Evolutionary conservation across 495 filamentous ascomycete species (phyloP).

Genomic region (Penicillium flavigenum): DNA sequence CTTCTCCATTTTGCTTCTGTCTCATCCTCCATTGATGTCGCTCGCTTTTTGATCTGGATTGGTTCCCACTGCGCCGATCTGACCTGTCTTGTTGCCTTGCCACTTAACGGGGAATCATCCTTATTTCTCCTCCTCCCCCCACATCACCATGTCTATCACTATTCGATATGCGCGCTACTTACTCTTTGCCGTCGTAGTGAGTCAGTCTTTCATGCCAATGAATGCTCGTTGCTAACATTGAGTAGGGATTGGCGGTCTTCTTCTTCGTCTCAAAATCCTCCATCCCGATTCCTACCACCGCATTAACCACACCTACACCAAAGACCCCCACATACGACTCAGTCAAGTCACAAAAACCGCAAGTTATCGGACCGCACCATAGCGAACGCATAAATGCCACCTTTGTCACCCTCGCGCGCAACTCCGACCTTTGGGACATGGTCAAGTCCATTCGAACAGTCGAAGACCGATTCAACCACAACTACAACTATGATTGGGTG

Average conservation of each 20-base stretch:
- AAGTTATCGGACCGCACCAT: slow-evolving; percentile 47
- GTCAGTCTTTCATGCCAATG: slow-evolving; percentile 27
- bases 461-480: slow-evolving; percentile 95
- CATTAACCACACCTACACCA: slow-evolving; percentile 23
- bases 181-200: slow-evolving; percentile 80
- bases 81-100: slow-evolving; percentile 11
- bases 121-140: slow-evolving; percentile 6
- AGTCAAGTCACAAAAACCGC: slow-evolving; percentile 29
- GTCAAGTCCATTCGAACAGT: slow-evolving; percentile 90
- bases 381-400: slow-evolving; percentile 87
- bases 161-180: slow-evolving; percentile 83
- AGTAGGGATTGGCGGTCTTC: slow-evolving; percentile 68
- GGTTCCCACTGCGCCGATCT: slow-evolving; percentile 2
- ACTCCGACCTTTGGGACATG: slow-evolving; percentile 94
- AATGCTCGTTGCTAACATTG: not conserved
- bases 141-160: slow-evolving; percentile 60
- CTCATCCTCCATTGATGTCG: slow-evolving; percentile 4
- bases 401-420: slow-evolving; percentile 92
- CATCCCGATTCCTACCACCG: slow-evolving; percentile 42
- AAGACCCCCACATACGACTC: slow-evolving; percentile 29
- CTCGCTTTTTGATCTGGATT: slow-evolving; percentile 11
- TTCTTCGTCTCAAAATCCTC: slow-evolving; percentile 79
- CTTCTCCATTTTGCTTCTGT: not conserved
- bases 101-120: slow-evolving; percentile 9
- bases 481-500: slow-evolving; percentile 98